Base-by-base conservation (phyloP, 2,329 filamentous ascomycete genomes). In the Aureobasidium uvarum region DNA sequence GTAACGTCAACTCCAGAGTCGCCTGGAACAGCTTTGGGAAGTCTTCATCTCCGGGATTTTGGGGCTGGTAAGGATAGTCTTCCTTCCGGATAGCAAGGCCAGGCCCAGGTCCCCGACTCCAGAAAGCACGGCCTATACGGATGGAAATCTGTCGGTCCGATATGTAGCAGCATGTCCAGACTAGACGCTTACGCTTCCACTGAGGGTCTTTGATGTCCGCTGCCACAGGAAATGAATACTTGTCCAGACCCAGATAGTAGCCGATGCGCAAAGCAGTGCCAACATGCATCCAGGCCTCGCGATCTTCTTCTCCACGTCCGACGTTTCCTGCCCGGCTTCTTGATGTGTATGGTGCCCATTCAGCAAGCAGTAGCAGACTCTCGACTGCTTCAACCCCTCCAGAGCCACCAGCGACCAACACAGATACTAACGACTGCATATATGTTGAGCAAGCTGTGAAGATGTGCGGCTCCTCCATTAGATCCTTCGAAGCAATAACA, bases 271-370 rank as follows among this genome's bases (percentile, higher is more conserved):
- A 77, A 3, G 89, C 89, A 23, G 88, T 82, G 1, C 89, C 89
- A 6, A 90, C 87, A 70, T 90, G 86, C 88, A 91, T 91, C 89
- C 89, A 91, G 0, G 88, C 87, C 36, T 89, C 87, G 51, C 89
- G 83, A 70, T 91, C 88, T 72, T 91, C 89, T 73, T 91, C 88
- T 10, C 89, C 89, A 64, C 88, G 83, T 0, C 88, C 89, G 23
- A 91, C 86, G 31, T 84, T 81, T 38, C 85, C 85, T 36, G 85
- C 84, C 39, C 83, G 79, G 2, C 82, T 82, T 6, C 86, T 79
- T 1, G 86, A 82, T 0, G 86, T 85, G 67, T 89, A 88, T 0
- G 87, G 87, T 7, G 87, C 87, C 89, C 89, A 91, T 71, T 91
- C 88, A 0, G 89, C 88, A 1, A 91, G 82, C 2, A 91, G 78